Evolutionary conservation across 352 stramenopile genomes (phyloP), one percentile per base, ranked within the genome.

Genomic region (Pythium monospermum): DNA sequence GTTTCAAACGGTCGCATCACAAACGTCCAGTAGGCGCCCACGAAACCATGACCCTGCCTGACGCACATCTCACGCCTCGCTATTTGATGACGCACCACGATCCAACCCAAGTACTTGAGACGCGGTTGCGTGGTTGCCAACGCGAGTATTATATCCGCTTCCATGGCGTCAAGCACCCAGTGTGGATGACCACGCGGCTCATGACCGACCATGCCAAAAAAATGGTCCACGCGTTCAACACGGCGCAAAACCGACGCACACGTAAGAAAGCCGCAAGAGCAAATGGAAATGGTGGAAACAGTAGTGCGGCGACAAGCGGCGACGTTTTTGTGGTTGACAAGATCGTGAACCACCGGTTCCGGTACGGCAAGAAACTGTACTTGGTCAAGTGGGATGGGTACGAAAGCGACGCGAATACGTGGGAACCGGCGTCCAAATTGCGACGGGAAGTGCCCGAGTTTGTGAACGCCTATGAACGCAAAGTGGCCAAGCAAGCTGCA

Each of bases 131-230:
- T 7, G 25, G 28, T 11, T 13, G 33, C 16, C n/a, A 18, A 15
- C 35, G 11, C 26, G 48, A 55, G 48, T 55, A 55, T 23, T 22
- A 33, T 16, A 46, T 55, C 35, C 6, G 39, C n/a, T 55, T 21
- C n/a, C 13, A 55, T 2, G 48, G 48, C 21, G 33, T 18, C 23
- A 32, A 39, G n/a, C 6, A 37, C 6, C 36, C 37, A 12, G 27
- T 19, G 37, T 55, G 48, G 48, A 15, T 48, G 23, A 30, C 30
- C 21, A 18, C 28, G n/a, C 27, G n/a, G 8, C 21, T 8, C 13
- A 23, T 23, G 27, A 26, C 27, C 27, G 39, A 40, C 15, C 6
- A 10, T 1, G 27, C 21, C 2, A 22, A 32, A 2, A n/a, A 10
- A 1, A 49, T 57, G 49, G 43, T 57, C 19, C 21, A 44, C 12